Base-by-base conservation (phyloP, 331 rosid genomes). In the Phaseolus coccineus region DNA sequence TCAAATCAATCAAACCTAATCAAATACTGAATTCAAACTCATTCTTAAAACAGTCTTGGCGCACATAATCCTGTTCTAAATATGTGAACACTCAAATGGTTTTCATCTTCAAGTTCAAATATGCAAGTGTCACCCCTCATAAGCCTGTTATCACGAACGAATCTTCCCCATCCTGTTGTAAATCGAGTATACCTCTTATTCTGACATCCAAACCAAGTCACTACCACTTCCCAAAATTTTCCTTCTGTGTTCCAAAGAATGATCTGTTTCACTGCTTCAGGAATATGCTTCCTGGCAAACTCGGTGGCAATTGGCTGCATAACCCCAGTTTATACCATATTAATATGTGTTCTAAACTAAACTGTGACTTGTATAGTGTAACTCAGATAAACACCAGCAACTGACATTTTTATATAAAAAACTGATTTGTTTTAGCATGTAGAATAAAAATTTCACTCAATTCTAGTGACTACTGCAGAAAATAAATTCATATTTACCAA, bases 71-170 rank as follows among this genome's bases (percentile, higher is more conserved):
- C 39, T 4, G 42, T 62, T 62, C 68, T 75, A 50, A 75, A 75
- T 28, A 62, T 46, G 59, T 75, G 79, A 61, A 59, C 61, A 42
- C 22, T 75, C 33, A 75, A 10, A n/a, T 44, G 44, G 15, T 27
- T 75, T 46, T 10, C 3, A 5, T 55, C 35, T 75, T 47, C 12
- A 46, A 75, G 71, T 59, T 75, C 79, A 75, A 75, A 59, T 28
- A 75, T 30, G 50, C 79, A 61, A 59, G 61, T 75, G 19, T 75
- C 79, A 75, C 71, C 79, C 30, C 10, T 75, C 79, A n/a, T 75
- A 47, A 75, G 79, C 14, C 48, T 61, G 71, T 75, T 75, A 31
- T 61, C 61, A 44, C 24, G 8, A 16, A 31, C 61, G 0, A 75
- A 75, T 47, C 7, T 61, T 62, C 15, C 31, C 71, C 79, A 75